Conservation (phyloP, 768 basidiomycete genomes). For the Butyriboletus loyo region DNA sequence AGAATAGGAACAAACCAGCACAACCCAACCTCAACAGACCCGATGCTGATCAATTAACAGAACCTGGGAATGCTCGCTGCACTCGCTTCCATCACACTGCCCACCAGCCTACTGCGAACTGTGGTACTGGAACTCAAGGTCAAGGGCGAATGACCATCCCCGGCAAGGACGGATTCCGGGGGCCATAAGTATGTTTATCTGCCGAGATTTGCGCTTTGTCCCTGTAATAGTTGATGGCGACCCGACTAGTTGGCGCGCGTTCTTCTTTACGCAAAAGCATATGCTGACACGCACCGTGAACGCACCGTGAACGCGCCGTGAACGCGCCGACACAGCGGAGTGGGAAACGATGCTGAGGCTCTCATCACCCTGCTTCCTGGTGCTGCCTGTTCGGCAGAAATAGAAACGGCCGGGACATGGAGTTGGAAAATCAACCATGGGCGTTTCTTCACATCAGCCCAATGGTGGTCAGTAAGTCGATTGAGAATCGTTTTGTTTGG, state of each 20-base stretch:
- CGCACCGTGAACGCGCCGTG: neutral
- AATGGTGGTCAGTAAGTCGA: neutral
- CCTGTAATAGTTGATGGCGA: neutral
- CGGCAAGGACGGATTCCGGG: neutral
- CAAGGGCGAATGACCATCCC: neutral
- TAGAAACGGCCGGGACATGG: neutral
- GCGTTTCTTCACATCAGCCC: neutral
- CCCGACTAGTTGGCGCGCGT: neutral
- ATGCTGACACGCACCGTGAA: neutral
- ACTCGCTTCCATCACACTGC: neutral
- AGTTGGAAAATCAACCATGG: neutral
- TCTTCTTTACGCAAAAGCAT: neutral
- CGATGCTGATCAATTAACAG: neutral
- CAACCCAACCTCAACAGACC: neutral
- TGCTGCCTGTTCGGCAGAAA: neutral
- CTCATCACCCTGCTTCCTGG: neutral
- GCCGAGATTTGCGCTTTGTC: slow-evolving; percentile 1
- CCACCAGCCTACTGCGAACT: neutral
- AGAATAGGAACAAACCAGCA: neutral
- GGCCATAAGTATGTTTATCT: slow-evolving; percentile 6
- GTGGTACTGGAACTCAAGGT: neutral
- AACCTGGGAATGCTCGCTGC: neutral
- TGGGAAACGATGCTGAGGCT: neutral
- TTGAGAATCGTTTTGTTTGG: neutral
- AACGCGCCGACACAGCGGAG: neutral